Percentiles rank a stretch among this genome's conserved stretches.
Conservation (phyloP, 208 protist species). For the Leishmania turanica region DNA sequence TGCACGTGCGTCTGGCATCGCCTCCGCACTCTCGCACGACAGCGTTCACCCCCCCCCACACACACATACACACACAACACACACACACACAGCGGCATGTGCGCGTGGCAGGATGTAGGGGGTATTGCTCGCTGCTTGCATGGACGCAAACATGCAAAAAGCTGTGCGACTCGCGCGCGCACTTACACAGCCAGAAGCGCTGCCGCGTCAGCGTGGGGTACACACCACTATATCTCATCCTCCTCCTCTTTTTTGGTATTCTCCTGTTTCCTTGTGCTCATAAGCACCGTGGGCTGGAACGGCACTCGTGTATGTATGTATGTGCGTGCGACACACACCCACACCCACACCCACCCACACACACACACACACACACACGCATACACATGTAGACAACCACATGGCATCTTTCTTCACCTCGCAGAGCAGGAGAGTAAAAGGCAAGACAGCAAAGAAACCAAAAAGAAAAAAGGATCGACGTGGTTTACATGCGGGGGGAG, state of each 20-base stretch:
- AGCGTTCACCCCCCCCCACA: neutral
- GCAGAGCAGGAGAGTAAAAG: neutral
- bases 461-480: neutral
- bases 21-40: neutral
- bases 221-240: neutral
- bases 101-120: neutral
- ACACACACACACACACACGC: neutral
- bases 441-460: neutral
- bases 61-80: neutral
- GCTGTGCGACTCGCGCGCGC: neutral
- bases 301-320: neutral
- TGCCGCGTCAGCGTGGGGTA: neutral
- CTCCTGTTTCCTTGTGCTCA: neutral
- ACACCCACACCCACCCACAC: too few species aligned
- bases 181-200: neutral
- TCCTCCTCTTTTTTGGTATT: too few species aligned
- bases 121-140: neutral
- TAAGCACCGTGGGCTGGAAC: neutral
- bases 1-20: neutral
- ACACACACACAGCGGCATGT: neutral
- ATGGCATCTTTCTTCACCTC: conserved; percentile 6
- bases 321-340: neutral
- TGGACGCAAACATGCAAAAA: neutral
- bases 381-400: neutral
- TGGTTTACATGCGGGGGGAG: neutral